Percentiles rank a stretch among this genome's conserved stretches.
Conservation (phyloP, 1,139 yeast species). For the Candida glucosophila region DNA sequence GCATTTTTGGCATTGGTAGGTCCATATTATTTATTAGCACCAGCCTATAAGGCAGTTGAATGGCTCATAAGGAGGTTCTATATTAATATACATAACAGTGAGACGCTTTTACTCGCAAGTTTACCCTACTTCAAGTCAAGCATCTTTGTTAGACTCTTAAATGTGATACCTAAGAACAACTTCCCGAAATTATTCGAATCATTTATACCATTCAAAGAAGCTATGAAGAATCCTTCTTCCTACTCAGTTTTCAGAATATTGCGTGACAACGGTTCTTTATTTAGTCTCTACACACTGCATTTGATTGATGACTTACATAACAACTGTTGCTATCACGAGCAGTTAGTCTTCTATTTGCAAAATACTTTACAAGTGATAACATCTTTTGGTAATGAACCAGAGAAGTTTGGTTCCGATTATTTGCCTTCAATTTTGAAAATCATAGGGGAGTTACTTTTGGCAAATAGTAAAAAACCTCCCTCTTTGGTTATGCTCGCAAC, state of each 20-base stretch:
- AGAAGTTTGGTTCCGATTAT: constrained; percentile 20
- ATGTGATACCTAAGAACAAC: constrained; percentile 52
- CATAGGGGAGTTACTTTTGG: constrained; percentile 43
- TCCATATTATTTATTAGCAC: constrained; percentile 63
- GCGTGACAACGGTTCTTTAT: constrained; percentile 55
- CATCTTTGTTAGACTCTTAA: constrained; percentile 65
- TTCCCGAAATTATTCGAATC: constrained; percentile 75
- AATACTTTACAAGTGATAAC: constrained; percentile 56
- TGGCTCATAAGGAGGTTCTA: constrained; percentile 94
- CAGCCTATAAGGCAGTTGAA: constrained; percentile 79
- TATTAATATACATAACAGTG: constrained; percentile 74
- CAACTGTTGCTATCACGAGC: constrained; percentile 55
- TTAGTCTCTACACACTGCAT: constrained; percentile 55
- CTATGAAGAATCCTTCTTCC: constrained; percentile 56
- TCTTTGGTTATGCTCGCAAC: constrained; percentile 49
- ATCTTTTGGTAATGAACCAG: constrained; percentile 23
- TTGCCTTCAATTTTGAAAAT: constrained; percentile 52
- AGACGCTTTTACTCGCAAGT: constrained; percentile 56
- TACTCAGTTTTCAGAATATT: constrained; percentile 67
- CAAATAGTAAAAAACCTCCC: constrained; percentile 13
- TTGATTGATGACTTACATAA: constrained; percentile 47
- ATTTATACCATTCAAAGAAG: constrained; percentile 59
- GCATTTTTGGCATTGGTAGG: constrained; percentile 71
- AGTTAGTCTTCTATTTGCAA: constrained; percentile 71
- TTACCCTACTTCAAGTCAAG: constrained; percentile 73